These are phyloP conservation scores for Exophiala sideris DNA, from an alignment of 2,329 filamentous ascomycete species.

Conservation along the genomic window DNA sequence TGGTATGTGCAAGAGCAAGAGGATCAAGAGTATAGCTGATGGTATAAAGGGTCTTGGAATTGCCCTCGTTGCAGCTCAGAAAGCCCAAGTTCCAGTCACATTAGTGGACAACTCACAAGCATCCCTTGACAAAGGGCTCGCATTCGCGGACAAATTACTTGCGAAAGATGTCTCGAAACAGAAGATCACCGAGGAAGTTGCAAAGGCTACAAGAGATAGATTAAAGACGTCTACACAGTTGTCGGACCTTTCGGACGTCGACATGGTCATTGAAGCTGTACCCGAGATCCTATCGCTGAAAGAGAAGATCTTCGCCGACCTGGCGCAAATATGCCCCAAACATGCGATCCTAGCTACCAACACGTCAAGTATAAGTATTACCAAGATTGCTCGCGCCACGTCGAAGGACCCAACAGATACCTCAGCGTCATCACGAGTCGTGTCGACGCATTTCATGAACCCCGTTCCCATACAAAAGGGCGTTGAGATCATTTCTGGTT, in stretches of 20 bases:
- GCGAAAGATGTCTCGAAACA: constrained; percentile 89
- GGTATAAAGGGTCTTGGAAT: constrained; percentile 78
- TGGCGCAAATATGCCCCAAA: constrained; percentile 75
- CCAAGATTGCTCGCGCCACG: constrained; percentile 78
- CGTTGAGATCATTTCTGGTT: constrained; percentile 91
- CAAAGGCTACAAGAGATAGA: constrained; percentile 67
- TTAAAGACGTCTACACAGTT: constrained; percentile 69
- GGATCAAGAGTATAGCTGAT: constrained; percentile 4
- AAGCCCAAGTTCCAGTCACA: constrained; percentile 76
- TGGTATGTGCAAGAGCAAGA: constrained; percentile 58
- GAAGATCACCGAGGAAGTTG: constrained; percentile 76
- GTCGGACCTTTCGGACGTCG: constrained; percentile 73
- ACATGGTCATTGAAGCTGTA: constrained; percentile 97
- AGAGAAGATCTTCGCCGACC: constrained; percentile 75
- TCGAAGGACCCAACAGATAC: constrained; percentile 79
- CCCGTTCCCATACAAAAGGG: constrained; percentile 95
- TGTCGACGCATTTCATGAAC: constrained; percentile 99
- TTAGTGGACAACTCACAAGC: constrained; percentile 80
- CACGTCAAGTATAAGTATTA: constrained; percentile 98
- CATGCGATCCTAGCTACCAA: constrained; percentile 95
- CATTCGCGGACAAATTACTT: constrained; percentile 94
- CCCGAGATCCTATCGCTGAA: constrained; percentile 89
- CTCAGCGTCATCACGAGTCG: constrained; percentile 77
- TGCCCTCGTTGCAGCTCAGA: constrained; percentile 86
- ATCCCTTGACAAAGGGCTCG: constrained; percentile 81